These are phyloP conservation scores for Scheffersomyces illinoinensis DNA, from an alignment of 1,139 yeast species.

Conservation along the genomic window DNA sequence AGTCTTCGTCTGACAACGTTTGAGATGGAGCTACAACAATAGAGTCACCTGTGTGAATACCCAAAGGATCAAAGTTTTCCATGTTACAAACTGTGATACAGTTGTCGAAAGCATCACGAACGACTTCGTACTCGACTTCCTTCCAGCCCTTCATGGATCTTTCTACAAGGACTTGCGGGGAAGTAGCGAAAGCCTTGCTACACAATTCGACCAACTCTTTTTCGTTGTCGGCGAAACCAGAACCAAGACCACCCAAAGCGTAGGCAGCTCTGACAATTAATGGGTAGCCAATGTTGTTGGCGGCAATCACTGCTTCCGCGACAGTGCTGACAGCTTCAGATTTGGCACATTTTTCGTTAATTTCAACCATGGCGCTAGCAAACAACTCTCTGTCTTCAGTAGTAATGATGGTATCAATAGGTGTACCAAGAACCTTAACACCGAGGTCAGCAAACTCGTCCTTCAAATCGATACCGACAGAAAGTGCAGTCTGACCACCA, in stretches of 20 bases:
- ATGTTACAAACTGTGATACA: slow-evolving; percentile 99
- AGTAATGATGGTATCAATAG: slow-evolving; percentile 90
- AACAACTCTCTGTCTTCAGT: slow-evolving; percentile 97
- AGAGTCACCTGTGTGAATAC: slow-evolving; percentile 99
- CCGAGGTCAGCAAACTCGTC: slow-evolving; percentile 92
- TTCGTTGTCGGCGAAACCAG: slow-evolving; percentile 95
- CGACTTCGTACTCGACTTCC: slow-evolving; percentile 98
- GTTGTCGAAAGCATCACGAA: slow-evolving; percentile 94
- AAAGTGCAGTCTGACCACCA: slow-evolving; percentile 98
- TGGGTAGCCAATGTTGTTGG: slow-evolving; percentile 87
- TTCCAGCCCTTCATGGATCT: slow-evolving; percentile 99
- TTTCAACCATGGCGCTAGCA: slow-evolving; percentile 92
- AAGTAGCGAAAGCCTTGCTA: slow-evolving; percentile 89
- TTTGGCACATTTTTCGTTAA: slow-evolving; percentile 90
- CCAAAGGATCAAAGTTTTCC: slow-evolving; percentile 99
- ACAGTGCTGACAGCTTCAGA: slow-evolving; percentile 82
- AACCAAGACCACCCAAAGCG: slow-evolving; percentile 97
- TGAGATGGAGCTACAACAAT: slow-evolving; percentile 99
- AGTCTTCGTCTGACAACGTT: slow-evolving; percentile 94
- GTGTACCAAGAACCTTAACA: slow-evolving; percentile 95
- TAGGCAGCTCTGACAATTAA: slow-evolving; percentile 97
- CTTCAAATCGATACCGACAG: slow-evolving; percentile 92
- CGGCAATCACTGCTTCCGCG: slow-evolving; percentile 83
- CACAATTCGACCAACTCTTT: slow-evolving; percentile 81
- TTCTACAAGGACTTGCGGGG: slow-evolving; percentile 96